Base-by-base conservation (phyloP, 73 alveolate species). In the Stentor coeruleus region DNA sequence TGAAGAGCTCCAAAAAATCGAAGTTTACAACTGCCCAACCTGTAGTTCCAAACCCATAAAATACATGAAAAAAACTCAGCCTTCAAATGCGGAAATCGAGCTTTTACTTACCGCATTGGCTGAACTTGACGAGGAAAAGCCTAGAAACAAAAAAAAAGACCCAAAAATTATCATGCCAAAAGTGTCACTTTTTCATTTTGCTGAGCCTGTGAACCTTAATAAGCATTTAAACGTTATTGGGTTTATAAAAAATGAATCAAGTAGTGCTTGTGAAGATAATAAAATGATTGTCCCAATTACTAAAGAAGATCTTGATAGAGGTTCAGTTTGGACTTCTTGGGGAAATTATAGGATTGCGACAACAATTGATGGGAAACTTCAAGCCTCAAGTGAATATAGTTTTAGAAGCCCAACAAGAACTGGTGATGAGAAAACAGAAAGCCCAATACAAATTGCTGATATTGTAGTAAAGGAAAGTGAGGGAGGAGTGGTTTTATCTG, bases 111-210 rank as follows among this genome's bases (percentile, higher is more conserved):
- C 79, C n/a, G 79, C 79, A 1, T 33, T 66, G 14, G 79, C 79
- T 28, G 79, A 66, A 33, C n/a, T 66, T 26, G 79, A 66, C 39
- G 79, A 66, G 33, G 79, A 66, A 66, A 66, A 33, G 39, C 79
- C 79, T 20, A 66, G 33, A 66, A 20, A 20, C 79, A 66, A 66
- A 33, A 66, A 66, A 66, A 66, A 31, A 31, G 40, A 66, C 1
- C 2, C 14, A 11, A 31, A 66, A 20, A 40, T 66, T 66, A 37
- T 28, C n/a, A 66, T 31, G 1, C 79, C n/a, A 1, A 66, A 66
- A 66, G 33, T 66, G n/a, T 66, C 79, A 26, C 26, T 66, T 20
- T 66, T 66, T 66, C 79, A 66, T 31, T 31, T 66, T 66, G 39
- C 79, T 66, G 40, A 66, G 14, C 79, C 79, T 66, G 33, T 26